A percentile compares a stretch with the other conserved stretches of the same genome.
Conservation (phyloP, 257 asterid genomes). For the Prunella vulgaris region DNA sequence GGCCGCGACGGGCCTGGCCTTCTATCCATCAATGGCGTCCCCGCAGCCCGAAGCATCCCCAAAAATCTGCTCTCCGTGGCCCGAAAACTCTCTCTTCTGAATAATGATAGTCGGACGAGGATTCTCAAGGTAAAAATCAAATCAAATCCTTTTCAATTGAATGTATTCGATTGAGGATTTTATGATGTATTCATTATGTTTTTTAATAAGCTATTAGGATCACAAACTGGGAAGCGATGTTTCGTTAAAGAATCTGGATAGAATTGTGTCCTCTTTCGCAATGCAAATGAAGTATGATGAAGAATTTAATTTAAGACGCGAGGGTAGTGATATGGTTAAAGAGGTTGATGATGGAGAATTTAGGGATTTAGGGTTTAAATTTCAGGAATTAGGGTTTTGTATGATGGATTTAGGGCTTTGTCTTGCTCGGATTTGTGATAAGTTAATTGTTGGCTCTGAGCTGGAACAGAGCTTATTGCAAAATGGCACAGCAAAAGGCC, state of each 20-base stretch:
- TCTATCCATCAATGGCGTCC: slow-evolving; percentile 58
- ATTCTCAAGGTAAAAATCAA: slow-evolving; percentile 61
- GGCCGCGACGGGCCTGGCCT: slow-evolving; percentile 89
- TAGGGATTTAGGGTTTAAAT: slow-evolving; percentile 42
- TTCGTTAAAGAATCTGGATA: slow-evolving; percentile 54
- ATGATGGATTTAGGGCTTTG: slow-evolving; percentile 80
- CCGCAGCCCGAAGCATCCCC: slow-evolving; percentile 43
- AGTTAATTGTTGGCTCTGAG: slow-evolving; percentile 54
- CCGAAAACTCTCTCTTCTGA: slow-evolving; percentile 69
- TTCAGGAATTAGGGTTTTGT: slow-evolving; percentile 56
- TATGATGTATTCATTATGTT: neutral
- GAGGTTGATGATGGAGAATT: slow-evolving; percentile 35
- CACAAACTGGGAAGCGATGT: slow-evolving; percentile 87
- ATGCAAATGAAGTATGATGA: slow-evolving; percentile 68
- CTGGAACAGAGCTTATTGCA: slow-evolving; percentile 70
- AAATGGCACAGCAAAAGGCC: slow-evolving; percentile 69
- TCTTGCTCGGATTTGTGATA: slow-evolving; percentile 72
- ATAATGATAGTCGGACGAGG: slow-evolving; percentile 51
- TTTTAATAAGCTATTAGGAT: slow-evolving; percentile 41
- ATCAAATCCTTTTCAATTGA: neutral
- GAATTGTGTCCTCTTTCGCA: slow-evolving; percentile 81
- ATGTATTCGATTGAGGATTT: neutral
- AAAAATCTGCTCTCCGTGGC: slow-evolving; percentile 63
- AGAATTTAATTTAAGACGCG: slow-evolving; percentile 17
- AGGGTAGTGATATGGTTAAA: slow-evolving; percentile 13